Evolutionary conservation across 345 rosid species (phyloP).

Genomic region (Durio zibethinus): DNA sequence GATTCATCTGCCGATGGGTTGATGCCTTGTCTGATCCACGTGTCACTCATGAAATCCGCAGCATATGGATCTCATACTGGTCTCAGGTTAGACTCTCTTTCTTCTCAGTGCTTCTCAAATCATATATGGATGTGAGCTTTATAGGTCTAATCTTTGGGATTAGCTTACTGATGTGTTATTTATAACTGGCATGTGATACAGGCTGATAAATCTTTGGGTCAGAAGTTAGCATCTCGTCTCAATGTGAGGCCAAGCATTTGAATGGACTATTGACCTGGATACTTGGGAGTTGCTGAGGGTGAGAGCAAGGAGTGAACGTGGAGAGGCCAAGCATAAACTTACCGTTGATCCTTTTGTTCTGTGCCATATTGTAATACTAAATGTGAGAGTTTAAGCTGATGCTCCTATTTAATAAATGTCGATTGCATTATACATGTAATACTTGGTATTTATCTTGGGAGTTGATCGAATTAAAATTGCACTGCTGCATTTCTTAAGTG

Average conservation of each 20-base stretch:
- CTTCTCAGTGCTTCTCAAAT: neutral
- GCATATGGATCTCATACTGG: constrained; percentile 91
- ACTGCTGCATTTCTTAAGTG: neutral
- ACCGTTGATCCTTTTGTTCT: neutral
- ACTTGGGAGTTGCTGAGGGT: neutral
- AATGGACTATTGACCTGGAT: constrained; percentile 17
- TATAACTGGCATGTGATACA: constrained; percentile 19
- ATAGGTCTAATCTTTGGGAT: neutral
- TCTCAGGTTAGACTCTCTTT: constrained; percentile 46
- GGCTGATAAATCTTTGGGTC: constrained; percentile 72
- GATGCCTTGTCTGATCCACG: constrained; percentile 80
- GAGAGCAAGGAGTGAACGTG: neutral
- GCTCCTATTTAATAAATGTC: neutral
- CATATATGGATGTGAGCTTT: neutral
- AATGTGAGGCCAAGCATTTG: constrained; percentile 65
- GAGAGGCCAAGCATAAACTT: constrained; percentile 8
- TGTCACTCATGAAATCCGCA: constrained; percentile 73
- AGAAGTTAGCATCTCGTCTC: constrained; percentile 76
- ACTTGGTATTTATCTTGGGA: neutral
- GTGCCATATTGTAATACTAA: constrained; percentile 11
- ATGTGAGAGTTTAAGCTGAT: neutral
- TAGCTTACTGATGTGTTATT: neutral
- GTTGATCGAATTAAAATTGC: neutral
- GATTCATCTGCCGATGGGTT: constrained; percentile 69
- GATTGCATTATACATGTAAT: neutral